These are phyloP conservation scores for Kwoniella sp. DNA, from an alignment of 768 basidiomycete genomes.

Conservation along the genomic window DNA sequence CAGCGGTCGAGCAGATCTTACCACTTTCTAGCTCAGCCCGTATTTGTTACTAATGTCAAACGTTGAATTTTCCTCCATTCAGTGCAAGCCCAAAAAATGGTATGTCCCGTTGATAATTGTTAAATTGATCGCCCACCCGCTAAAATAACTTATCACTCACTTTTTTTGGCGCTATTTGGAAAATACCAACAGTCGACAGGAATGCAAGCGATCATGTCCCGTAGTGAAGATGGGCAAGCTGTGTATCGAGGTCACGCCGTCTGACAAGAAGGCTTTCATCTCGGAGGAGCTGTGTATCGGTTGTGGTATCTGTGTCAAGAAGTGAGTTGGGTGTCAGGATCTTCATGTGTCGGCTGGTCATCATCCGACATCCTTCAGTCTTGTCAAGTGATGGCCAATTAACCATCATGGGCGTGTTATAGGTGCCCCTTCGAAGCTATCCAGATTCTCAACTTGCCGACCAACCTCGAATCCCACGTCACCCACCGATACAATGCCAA, in stretches of 20 bases:
- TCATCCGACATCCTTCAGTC: no score
- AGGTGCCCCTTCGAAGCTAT: conserved; percentile 99
- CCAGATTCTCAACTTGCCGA: conserved; percentile 96
- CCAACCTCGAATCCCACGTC: conserved; percentile 91
- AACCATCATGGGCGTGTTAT: background rate
- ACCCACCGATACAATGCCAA: conserved; percentile 99
- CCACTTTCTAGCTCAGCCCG: no score
- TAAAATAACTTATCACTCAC: background rate
- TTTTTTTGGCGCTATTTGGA: no score
- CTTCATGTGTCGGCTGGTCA: no score
- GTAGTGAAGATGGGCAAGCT: conserved; percentile 99
- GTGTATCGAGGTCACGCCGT: conserved; percentile 95
- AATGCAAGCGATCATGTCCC: conserved; percentile 98
- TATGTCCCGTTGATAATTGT: conserved; percentile 5
- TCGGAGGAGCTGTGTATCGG: conserved; percentile 99
- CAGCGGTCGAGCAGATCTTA: no score
- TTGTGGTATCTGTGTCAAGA: conserved; percentile 99
- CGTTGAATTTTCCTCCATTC: background rate
- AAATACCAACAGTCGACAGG: conserved; percentile 64
- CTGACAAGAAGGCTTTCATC: conserved; percentile 97
- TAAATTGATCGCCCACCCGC: background rate
- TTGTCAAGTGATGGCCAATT: no score
- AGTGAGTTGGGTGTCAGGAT: conserved; percentile 62
- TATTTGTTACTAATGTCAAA: no score
- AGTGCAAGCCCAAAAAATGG: conserved; percentile 85